Conservation (phyloP, 1,284 basidiomycete species). For the Cronartium ribicola region DNA sequence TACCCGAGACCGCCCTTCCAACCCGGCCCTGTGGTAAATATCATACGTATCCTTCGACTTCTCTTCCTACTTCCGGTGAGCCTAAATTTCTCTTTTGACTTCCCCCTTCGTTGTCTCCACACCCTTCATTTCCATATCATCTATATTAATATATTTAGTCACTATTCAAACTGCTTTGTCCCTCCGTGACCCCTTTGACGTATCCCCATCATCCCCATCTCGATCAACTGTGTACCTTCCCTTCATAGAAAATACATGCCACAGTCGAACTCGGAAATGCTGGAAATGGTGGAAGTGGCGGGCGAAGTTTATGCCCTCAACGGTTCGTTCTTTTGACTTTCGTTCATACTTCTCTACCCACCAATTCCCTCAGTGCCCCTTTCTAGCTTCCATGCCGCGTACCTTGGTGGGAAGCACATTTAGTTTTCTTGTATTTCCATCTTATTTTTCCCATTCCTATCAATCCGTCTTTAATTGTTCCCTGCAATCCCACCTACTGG, state of each 20-base stretch:
- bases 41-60: neutral
- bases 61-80: neutral
- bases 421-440: too few species aligned
- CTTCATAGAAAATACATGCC: neutral
- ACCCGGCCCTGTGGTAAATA: neutral
- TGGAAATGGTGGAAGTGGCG: conserved; percentile 31
- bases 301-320: conserved; percentile 34
- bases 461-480: neutral
- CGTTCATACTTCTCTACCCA: neutral
- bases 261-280: conserved; percentile 2
- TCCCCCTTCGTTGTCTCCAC: neutral
- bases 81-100: neutral
- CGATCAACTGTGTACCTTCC: neutral
- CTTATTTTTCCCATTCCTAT: neutral
- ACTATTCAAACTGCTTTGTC: neutral
- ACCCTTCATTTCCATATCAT: neutral
- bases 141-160: neutral
- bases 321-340: conserved; percentile 13
- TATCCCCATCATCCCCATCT: neutral
- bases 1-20: neutral
- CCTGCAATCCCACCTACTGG: too few species aligned
- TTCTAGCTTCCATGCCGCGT: too few species aligned
- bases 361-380: neutral
- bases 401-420: too few species aligned
- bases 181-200: neutral